Evolutionary conservation across 371 early-diverging fungal species (phyloP).

Genomic region (Mortierella sp.): DNA sequence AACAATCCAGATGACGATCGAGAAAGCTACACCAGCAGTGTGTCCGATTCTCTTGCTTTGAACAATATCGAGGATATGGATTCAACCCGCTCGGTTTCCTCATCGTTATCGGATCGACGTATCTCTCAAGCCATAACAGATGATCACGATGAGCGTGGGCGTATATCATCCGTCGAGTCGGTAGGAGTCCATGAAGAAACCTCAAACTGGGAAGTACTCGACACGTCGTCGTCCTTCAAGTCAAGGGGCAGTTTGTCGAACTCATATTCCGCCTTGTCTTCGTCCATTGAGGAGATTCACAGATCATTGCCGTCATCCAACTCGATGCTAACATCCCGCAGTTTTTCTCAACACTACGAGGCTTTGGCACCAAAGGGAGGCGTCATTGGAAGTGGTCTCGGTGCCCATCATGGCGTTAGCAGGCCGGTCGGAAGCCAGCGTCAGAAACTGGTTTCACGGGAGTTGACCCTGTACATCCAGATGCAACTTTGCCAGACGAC

Average conservation of each 20-base stretch:
- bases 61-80: constrained; percentile 31
- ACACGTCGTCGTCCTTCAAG: constrained; percentile 6
- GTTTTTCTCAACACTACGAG: constrained; percentile 7
- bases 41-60: neutral
- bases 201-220: constrained; percentile 26
- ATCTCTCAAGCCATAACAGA: constrained; percentile 19
- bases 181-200: constrained; percentile 24
- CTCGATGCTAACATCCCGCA: constrained; percentile 41
- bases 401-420: constrained; percentile 12
- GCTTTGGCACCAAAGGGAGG: constrained; percentile 13
- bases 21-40: neutral
- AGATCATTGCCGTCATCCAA: constrained; percentile 41
- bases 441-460: constrained; percentile 33
- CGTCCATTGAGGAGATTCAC: constrained; percentile 53
- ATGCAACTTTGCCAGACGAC: constrained; percentile 89
- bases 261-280: constrained; percentile 32
- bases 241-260: constrained; percentile 14
- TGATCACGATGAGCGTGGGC: neutral
- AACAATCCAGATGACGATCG: constrained; percentile 6
- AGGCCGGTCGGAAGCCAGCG: neutral
- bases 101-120: constrained; percentile 32
- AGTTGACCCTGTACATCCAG: constrained; percentile 82
- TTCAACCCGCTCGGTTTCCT: constrained; percentile 31
- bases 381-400: constrained; percentile 27
- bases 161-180: too few species aligned